Base-by-base conservation (phyloP, 495 filamentous ascomycete species). In the Tuber aestivum region DNA sequence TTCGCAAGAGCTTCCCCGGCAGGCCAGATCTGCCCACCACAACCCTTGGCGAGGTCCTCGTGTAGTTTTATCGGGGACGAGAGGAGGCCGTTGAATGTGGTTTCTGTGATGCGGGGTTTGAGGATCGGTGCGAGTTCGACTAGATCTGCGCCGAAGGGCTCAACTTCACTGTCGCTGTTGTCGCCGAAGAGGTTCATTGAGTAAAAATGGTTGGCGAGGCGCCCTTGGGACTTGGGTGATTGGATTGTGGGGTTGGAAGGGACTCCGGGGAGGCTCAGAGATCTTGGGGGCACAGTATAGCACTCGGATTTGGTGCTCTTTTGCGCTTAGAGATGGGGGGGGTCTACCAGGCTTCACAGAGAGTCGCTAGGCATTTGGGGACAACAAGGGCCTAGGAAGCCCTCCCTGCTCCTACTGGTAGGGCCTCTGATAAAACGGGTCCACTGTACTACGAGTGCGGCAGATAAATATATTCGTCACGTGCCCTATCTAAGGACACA, bases 21-120 rank as follows among this genome's bases (percentile, higher is more conserved):
- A 0, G 94, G 95, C 95, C 95, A 98, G 21, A 96, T 86, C 82
- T 94, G 91, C 2, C 95, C 95, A 23, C 95, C 95, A 83, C 95
- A 97, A 79, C 95, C 95, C 80, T 92, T 88, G 72, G 87, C 88
- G 21, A 97, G 87, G 81, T 98, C 93, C 83, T 97, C 93, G 79
- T 92, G 91, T 20, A 98, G 88, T 72, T 88, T 86, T 56, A 99
- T 85, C 12, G 93, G 91, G 41, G 86, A 81, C 23, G 84, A 82
- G 23, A 97, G 86, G 38, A 95, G 88, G 21, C 92, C 92, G 65
- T 91, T 88, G 78, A 99, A 96, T 69, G 90, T 87, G 41, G 93
- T 84, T 32, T 84, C 84, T 4, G 88, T 90, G 42, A 88, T 90
- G 23, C 87, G 87, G 12, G 93, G 89, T n/a, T 78, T 42, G 20